phyloP scores from a whole-genome alignment of 2,329 filamentous ascomycete genomes.

The Cladosporium sp. region DNA sequence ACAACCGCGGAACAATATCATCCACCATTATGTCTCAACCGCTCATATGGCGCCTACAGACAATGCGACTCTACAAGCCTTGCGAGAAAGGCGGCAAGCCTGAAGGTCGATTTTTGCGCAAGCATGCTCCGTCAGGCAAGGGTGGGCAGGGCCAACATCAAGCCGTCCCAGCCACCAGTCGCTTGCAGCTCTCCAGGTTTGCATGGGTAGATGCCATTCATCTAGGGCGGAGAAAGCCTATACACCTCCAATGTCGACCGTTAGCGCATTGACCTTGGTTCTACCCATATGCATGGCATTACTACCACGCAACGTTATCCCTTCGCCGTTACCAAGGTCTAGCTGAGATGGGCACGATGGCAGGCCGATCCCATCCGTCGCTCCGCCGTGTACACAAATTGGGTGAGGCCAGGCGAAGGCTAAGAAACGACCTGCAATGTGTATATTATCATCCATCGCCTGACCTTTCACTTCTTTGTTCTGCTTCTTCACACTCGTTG shows the following conservation, averaged over 20 bases:
- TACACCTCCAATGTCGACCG: conserved; percentile 3
- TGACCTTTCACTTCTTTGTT: neutral
- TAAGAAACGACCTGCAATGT: neutral
- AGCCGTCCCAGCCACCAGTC: conserved; percentile 10
- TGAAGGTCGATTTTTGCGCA: neutral
- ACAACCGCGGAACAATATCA: neutral
- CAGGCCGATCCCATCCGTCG: conserved; percentile 2
- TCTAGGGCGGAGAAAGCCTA: neutral
- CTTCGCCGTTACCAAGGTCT: neutral
- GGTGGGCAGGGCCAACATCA: neutral
- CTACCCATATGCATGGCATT: conserved; percentile 1
- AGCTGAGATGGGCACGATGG: conserved; percentile 1
- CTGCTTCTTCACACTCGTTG: conserved; percentile 6
- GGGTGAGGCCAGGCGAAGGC: neutral
- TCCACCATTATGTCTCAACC: conserved; percentile 5
- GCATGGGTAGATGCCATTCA: conserved; percentile 3
- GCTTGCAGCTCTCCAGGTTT: conserved; percentile 6
- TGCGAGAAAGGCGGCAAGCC: neutral
- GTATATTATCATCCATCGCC: neutral
- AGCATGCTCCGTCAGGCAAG: conserved; percentile 2
- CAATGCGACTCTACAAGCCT: neutral
- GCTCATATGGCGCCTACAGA: neutral
- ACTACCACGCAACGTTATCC: neutral
- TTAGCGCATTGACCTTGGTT: neutral
- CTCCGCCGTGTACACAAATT: neutral